Evolutionary conservation across 169 alveolate species (phyloP).

Genomic region (Eimeria necatrix): DNA sequence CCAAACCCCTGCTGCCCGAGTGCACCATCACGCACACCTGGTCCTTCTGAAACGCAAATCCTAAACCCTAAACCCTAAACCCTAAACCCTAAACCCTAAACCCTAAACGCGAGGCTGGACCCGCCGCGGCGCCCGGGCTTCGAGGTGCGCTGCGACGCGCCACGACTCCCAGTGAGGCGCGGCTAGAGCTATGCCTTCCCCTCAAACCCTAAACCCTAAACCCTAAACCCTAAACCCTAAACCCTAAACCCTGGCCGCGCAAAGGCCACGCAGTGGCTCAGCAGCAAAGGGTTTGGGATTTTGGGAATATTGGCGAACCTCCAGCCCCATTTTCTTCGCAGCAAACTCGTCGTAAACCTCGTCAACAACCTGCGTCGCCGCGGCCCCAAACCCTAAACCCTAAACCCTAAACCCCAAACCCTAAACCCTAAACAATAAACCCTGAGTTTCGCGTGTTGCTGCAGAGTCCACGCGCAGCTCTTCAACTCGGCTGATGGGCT

Average conservation of each 20-base stretch:
- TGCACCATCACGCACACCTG: conserved; percentile 94
- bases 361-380: conserved; percentile 87
- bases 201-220: too few species aligned
- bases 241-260: too few species aligned
- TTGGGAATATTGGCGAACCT: conserved; percentile 57
- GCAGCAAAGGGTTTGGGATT: conserved; percentile 26
- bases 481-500: too few species aligned
- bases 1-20: conserved; percentile 94
- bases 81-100: conserved; percentile 23
- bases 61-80: conserved; percentile 41
- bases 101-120: too few species aligned
- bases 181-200: too few species aligned
- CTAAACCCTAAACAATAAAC: neutral
- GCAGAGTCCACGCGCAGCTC: too few species aligned
- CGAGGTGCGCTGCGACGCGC: too few species aligned
- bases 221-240: too few species aligned
- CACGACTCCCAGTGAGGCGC: too few species aligned
- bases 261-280: too few species aligned
- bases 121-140: too few species aligned
- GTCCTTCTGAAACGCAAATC: conserved; percentile 70
- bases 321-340: conserved; percentile 93
- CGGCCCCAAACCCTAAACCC: conserved; percentile 4
- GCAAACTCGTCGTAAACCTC: conserved; percentile 91
- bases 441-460: too few species aligned
- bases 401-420: conserved; percentile 4